Evolutionary conservation across 768 basidiomycete species (phyloP), one percentile per base, ranked within the genome.

Genomic region (Mycena capillaripes): DNA sequence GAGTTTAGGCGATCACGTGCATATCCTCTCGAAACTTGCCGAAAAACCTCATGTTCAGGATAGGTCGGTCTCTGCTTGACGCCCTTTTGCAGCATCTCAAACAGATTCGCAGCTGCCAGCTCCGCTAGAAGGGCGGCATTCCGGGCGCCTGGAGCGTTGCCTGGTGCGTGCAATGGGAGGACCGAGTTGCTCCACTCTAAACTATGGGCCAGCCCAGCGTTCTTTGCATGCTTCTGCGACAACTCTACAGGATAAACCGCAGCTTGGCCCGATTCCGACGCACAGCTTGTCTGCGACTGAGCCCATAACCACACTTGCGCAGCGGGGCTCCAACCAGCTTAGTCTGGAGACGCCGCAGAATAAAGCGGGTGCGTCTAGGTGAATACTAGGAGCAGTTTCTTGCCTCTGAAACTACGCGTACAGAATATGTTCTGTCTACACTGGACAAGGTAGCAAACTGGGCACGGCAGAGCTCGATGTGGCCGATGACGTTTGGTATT

Each of bases 401-500:
- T 40, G 66, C 34, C 48, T 27, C 59, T 70, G n/a, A 66, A 60
- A 53, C 65, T 36, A 42, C 40, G 42, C 19, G 42, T 52, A n/a
- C 71, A 96, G 98, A 99, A 84, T 99, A 98, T 88, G 97, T 98
- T 1, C 86, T 99, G 59, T 96, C 97, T 1, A 97, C 97, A 0
- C 84, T 98, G 65, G 98, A 99, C 86, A 99, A 99, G 84, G 88
- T 99, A 21, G 93, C 93, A 77, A 99, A 98, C 82, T 99, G 98
- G 98, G 97, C 93, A 11, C 87, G 97, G 64, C 97, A 99, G 84
- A 93, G 97, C 69, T 97, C 96, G 46, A 97, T 98, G 92, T 99
- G 98, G 98, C 98, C 98, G 12, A 98, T 99, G 97, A 98, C 97
- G 59, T 97, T 95, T 82, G 96, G 93, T 86, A 66, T 60, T 82